A percentile compares a stretch with the other conserved stretches of the same genome.
phyloP scores from a whole-genome alignment of 148 eudicot species.

The Vaccinium vitisidaea region DNA sequence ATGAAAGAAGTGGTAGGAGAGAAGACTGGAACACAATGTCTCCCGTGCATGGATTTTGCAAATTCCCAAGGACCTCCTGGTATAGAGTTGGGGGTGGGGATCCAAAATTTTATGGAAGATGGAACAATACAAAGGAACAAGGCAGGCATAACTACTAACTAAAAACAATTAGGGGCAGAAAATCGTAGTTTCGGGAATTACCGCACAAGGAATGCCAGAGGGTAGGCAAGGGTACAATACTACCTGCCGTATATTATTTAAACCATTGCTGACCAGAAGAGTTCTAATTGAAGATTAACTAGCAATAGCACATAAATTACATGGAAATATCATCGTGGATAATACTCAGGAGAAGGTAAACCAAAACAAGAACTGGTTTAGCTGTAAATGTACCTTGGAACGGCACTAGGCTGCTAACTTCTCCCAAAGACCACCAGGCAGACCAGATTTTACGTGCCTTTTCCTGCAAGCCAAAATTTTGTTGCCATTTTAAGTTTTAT shows the following conservation, averaged over 20 bases:
- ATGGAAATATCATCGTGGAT: background rate
- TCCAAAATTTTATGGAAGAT: background rate
- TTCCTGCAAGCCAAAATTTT: conserved; percentile 33
- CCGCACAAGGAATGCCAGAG: background rate
- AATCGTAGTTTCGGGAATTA: background rate
- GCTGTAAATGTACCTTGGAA: conserved; percentile 14
- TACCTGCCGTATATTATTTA: background rate
- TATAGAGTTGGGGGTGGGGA: no score
- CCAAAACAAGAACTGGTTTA: background rate
- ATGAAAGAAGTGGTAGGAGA: background rate
- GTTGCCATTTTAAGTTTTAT: conserved; percentile 9
- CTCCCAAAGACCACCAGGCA: conserved; percentile 16
- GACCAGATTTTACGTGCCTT: conserved; percentile 25
- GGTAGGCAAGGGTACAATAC: background rate
- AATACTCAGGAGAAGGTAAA: background rate
- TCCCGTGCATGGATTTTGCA: background rate
- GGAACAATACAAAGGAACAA: background rate
- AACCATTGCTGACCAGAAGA: background rate
- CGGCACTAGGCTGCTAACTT: conserved; percentile 23
- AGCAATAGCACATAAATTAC: background rate
- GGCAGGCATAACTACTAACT: background rate
- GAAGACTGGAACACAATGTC: background rate
- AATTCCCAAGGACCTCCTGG: background rate
- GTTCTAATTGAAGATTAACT: background rate
- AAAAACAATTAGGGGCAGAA: background rate